Evolutionary conservation across 352 stramenopile species (phyloP).

Genomic region (Globisporangium nunn): DNA sequence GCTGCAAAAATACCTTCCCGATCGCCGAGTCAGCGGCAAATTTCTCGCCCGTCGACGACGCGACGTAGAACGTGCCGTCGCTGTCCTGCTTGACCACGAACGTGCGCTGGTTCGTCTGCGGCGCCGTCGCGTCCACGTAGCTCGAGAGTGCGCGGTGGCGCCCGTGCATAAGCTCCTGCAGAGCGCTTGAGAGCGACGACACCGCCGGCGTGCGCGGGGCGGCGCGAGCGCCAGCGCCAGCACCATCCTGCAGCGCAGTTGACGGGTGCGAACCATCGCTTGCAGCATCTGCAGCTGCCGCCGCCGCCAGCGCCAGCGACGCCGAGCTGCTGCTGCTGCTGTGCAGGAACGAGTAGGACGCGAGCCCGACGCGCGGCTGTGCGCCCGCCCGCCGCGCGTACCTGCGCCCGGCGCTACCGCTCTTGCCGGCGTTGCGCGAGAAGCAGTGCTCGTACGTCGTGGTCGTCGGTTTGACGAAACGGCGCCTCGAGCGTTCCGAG

Average conservation of each 20-base stretch:
- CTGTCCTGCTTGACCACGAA: conserved; percentile 31
- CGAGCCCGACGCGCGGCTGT: conserved; percentile 8
- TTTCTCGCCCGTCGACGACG: conserved; percentile 25
- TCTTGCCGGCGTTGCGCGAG: conserved; percentile 17
- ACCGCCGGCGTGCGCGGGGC: conserved; percentile 12
- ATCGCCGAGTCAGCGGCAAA: conserved; percentile 43
- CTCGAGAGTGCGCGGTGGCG: conserved; percentile 31
- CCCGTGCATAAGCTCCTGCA: conserved; percentile 41
- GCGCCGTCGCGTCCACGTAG: conserved; percentile 33
- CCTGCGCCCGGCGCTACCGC: conserved; percentile 1
- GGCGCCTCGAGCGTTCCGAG: conserved; percentile 20
- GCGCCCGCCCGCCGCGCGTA: conserved; percentile 3
- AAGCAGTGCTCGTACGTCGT: conserved; percentile 46
- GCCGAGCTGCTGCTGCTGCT: conserved; percentile 9
- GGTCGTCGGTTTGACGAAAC: conserved; percentile 41
- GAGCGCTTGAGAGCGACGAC: conserved; percentile 44
- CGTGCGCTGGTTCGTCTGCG: conserved; percentile 18
- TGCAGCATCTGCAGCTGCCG: not conserved
- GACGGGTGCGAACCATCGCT: no score
- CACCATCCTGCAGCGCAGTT: not conserved
- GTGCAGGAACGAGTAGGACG: conserved; percentile 13
- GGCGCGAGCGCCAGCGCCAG: not conserved
- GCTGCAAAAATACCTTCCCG: conserved; percentile 32
- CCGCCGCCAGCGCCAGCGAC: conserved; percentile 3
- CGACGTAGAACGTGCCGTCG: conserved; percentile 35